Evolutionary conservation across 345 rosid species (phyloP), one percentile per base, ranked within the genome.

Genomic region (Heritiera littoralis): DNA sequence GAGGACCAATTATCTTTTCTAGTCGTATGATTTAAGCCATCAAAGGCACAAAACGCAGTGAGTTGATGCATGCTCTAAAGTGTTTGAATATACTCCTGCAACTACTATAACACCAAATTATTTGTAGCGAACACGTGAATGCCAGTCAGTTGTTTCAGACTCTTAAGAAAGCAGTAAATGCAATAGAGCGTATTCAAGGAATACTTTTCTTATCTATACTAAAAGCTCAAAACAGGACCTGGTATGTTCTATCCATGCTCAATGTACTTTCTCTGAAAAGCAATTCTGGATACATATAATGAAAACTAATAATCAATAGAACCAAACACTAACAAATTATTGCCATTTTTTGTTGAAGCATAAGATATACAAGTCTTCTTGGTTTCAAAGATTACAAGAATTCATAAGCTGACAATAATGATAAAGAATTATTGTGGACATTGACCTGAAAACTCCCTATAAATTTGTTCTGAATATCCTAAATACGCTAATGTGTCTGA

Each of bases 1-100:
- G 66, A 79, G 80, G 48, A 84, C 54, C 54, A 32, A 69, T 74
- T 54, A 78, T 67, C 66, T 49, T n/a, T 66, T 23, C 75, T 17
- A 82, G 72, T 64, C 41, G 40, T 48, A 18, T 0, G 15, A 60
- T 54, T 66, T 4, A 65, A 28, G 49, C 51, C 3, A 56, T 15
- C 40, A 23, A 65, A n/a, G 3, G 55, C 32, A 46, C 7, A n/a
- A 1, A 40, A 59, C 38, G 35, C 46, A 30, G 43, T 32, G 46
- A 15, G 45, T 40, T 51, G 54, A 46, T 20, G 38, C 38, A 49
- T 28, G 77, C n/a, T 30, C 7, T 8, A 72, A 32, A 13, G 5
- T 10, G 14, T 13, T 8, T 69, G 10, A 68, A 46, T 38, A 46
- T 23, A 69, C 17, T 23, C 74, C 23, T 69, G 54, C 56, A 69